Evolutionary conservation across 2,329 filamentous ascomycete species (phyloP), one percentile per base, ranked within the genome.

Genomic region (Neofusicoccum laricinum): DNA sequence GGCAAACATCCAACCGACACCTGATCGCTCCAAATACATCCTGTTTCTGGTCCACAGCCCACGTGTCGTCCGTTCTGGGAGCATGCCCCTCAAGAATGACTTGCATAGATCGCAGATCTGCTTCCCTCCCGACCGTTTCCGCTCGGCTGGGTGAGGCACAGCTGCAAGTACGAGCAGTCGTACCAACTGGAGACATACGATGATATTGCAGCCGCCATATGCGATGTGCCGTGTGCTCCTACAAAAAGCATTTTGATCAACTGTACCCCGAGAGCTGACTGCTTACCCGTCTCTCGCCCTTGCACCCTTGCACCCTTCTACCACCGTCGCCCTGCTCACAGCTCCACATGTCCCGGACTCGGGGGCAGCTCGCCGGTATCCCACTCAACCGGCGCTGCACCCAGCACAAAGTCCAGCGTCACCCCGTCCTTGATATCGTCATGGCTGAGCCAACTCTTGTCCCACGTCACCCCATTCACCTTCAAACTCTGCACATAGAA

Each of bases 341-440:
- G 34, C 59, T 51, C 45, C 19, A 62, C 59, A 10, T 62, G 59
- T 8, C 59, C 86, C 19, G 86, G 86, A 69, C 85, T 89, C 2
- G 88, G 88, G 12, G 87, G 88, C 61, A 81, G 67, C n/a, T 80
- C 77, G 0, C 86, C 87, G 1, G 82, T 86, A 4, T 83, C 82
- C 88, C 88, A 90, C 64, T 81, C 74, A 15, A 70, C 76, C 5
- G 83, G 80, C 40, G 80, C 74, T 1, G 72, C 53, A 0, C 88
- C 88, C n/a, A 91, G 77, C 17, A 85, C 82, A 71, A 89, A 90
- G 45, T 90, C 85, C 68, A 91, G 73, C 1, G 78, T 86, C 0
- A 87, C 88, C 8, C 73, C 72, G 30, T 36, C 87, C 88, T 3
- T 30, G 38, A 62, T 62, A 69, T 86, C 82, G 0, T 80, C 77